Evolutionary conservation across 2,329 filamentous ascomycete species (phyloP).

Genomic region (Aspergillus luchuensis): DNA sequence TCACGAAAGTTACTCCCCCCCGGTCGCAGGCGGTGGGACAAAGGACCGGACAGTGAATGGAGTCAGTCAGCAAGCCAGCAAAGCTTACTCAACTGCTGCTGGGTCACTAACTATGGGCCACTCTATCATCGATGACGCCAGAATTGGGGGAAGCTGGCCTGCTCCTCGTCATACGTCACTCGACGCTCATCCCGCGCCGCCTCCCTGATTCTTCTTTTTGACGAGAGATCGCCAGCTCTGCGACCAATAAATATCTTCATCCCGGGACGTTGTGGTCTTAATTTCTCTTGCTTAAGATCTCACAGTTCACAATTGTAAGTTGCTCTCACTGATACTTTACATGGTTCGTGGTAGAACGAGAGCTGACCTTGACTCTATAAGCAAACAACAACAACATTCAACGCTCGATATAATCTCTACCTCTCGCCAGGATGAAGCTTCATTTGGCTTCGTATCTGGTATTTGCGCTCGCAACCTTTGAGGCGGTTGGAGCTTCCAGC

Average conservation of each 20-base stretch:
- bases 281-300: background rate
- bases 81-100: background rate
- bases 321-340: background rate
- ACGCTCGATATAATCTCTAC: background rate
- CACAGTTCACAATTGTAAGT: slow-evolving; percentile 1
- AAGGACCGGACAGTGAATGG: background rate
- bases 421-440: slow-evolving; percentile 69
- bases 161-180: slow-evolving; percentile 33
- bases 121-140: slow-evolving; percentile 29
- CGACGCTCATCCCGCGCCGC: slow-evolving; percentile 30
- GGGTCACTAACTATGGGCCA: slow-evolving; percentile 1
- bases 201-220: slow-evolving; percentile 6
- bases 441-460: slow-evolving; percentile 67
- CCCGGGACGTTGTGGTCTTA: background rate
- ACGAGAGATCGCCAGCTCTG: background rate
- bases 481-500: slow-evolving; percentile 69
- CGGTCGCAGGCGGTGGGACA: background rate
- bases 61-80: background rate
- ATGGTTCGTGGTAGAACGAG: too few species aligned
- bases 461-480: slow-evolving; percentile 67
- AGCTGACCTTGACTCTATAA: background rate
- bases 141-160: slow-evolving; percentile 14
- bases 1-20: background rate
- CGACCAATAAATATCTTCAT: slow-evolving; percentile 10
- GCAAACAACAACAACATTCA: background rate